Evolutionary conservation across 306 rosid genomes (phyloP), one percentile per base, ranked within the genome.

Genomic region (Clitoria ternatea): DNA sequence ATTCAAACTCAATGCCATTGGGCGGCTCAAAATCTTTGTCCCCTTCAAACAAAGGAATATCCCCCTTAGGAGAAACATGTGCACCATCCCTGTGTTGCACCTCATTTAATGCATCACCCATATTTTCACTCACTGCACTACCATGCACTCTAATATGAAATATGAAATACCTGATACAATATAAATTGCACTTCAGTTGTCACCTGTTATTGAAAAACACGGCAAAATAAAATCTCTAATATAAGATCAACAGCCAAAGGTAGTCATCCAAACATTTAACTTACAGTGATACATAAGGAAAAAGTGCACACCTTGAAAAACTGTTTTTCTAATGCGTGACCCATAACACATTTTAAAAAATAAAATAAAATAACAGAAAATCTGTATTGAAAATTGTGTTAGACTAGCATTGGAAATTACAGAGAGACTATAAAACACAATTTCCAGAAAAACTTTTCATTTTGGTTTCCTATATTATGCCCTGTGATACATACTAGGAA

Each of bases 1-100:
- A 85, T 50, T 85, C 89, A 62, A 92, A 92, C 57, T 89, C 96
- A 76, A 89, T 89, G 52, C 96, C 98, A 82, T 52, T 77, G 73
- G 78, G 84, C 2, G 90, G 98, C 82, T 92, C 96, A 72, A 92
- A 77, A 67, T 89, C 89, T 71, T 69, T 63, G 68, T 92, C 94
- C 72, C 89, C 94, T 61, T 87, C 92, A 81, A 87, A 87, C 57
- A 75, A 69, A 43, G 52, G 61, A 69, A 71, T n/a, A 18, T 82
- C 93, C 83, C 64, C 84, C 75, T 81, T 84, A 9, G 88, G 83
- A 61, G 89, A 82, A 64, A 73, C 73, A 67, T 64, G 56, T 13
- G 39, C 84, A 20, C 75, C 80, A 78, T 78, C 80, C 42, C 69
- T 81, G 43, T 23, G 78, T 40, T 80, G 89, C 79, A 73, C 84